phyloP scores from a whole-genome alignment of 2,329 filamentous ascomycete genomes.

The Eutypella sp. region DNA sequence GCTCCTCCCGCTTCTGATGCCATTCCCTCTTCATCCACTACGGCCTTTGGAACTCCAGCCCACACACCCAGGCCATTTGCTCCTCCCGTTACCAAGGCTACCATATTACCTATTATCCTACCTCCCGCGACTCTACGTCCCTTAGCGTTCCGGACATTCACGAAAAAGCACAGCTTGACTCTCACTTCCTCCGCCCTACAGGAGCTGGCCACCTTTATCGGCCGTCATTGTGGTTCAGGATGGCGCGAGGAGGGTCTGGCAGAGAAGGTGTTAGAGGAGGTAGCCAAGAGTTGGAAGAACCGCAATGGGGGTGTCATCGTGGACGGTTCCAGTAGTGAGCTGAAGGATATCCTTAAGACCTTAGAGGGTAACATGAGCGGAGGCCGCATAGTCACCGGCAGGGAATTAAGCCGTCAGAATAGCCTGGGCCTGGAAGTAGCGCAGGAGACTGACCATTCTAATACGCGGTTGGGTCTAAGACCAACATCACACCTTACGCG shows the following conservation, averaged over 20 bases:
- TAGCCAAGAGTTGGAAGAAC: constrained; percentile 88
- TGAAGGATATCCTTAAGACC: constrained; percentile 78
- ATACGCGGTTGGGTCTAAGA: constrained; percentile 52
- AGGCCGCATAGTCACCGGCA: constrained; percentile 59
- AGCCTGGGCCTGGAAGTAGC: constrained; percentile 57
- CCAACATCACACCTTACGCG: constrained; percentile 40
- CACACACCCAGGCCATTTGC: constrained; percentile 68
- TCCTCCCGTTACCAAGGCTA: constrained; percentile 46
- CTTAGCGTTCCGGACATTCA: constrained; percentile 90
- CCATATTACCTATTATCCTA: constrained; percentile 81
- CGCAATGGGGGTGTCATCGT: constrained; percentile 86
- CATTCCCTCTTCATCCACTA: constrained; percentile 83
- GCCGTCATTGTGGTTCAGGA: constrained; percentile 87
- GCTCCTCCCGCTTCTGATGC: no score
- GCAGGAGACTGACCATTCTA: constrained; percentile 46
- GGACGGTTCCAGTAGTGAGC: constrained; percentile 68
- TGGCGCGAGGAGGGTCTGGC: constrained; percentile 95
- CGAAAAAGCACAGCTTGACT: constrained; percentile 94
- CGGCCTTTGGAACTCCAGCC: constrained; percentile 81
- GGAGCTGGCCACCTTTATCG: constrained; percentile 82
- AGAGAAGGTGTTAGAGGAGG: constrained; percentile 87
- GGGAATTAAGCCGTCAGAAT: constrained; percentile 57
- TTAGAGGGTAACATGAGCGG: constrained; percentile 85
- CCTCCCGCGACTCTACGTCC: constrained; percentile 83
- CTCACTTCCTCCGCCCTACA: constrained; percentile 83